phyloP scores from a whole-genome alignment of 2,329 filamentous ascomycete species.

The Claviceps humidiphila region DNA sequence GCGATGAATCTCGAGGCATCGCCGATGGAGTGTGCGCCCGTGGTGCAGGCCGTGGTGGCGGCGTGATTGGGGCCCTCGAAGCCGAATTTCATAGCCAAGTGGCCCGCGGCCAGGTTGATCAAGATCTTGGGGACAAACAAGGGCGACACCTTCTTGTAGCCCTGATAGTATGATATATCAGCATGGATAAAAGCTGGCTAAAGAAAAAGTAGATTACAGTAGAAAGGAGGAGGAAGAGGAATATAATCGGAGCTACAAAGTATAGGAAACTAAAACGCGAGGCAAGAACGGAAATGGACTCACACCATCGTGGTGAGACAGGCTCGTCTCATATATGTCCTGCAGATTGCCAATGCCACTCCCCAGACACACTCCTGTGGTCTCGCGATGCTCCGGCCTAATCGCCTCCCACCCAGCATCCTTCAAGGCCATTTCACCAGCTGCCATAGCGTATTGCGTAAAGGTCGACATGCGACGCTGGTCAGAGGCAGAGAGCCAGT shows the following conservation, averaged over 20 bases:
- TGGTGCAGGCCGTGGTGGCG: slow-evolving; percentile 89
- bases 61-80: slow-evolving; percentile 88
- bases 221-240: not conserved
- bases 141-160: slow-evolving; percentile 85
- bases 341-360: slow-evolving; percentile 93
- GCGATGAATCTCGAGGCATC: slow-evolving; percentile 88
- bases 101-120: slow-evolving; percentile 89
- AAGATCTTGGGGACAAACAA: slow-evolving; percentile 86
- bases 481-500: slow-evolving; percentile 41
- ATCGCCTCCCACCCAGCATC: slow-evolving; percentile 67
- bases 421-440: slow-evolving; percentile 69
- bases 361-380: slow-evolving; percentile 81
- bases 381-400: slow-evolving; percentile 49
- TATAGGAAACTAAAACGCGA: not conserved
- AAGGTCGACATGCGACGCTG: slow-evolving; percentile 79
- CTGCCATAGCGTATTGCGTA: slow-evolving; percentile 80
- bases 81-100: slow-evolving; percentile 85
- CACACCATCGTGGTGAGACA: slow-evolving; percentile 63
- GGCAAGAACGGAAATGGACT: slow-evolving; percentile 13
- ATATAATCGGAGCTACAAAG: not conserved
- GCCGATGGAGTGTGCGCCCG: slow-evolving; percentile 85
- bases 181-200: too few species aligned
- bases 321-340: slow-evolving; percentile 72
- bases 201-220: not conserved
- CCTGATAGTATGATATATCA: slow-evolving; percentile 34